phyloP scores from a whole-genome alignment of 257 asterid species.

The Forsythia suspensa region DNA sequence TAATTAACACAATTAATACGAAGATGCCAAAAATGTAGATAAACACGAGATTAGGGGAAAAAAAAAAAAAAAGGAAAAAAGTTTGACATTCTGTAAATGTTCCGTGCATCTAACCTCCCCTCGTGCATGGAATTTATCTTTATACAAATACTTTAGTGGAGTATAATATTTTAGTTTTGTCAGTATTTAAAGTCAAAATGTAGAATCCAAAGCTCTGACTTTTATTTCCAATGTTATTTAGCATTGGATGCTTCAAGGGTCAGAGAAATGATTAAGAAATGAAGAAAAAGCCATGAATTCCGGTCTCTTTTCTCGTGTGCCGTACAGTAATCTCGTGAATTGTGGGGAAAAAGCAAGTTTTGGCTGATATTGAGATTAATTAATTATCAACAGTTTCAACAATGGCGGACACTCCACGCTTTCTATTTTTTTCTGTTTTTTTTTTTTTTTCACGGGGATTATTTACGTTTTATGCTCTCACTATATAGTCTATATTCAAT shows the following conservation, averaged over 20 bases:
- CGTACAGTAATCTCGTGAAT: background rate
- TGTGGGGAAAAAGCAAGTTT: slow-evolving; percentile 32
- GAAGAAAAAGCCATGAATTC: slow-evolving; percentile 50
- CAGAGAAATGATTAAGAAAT: slow-evolving; percentile 18
- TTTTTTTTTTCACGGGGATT: no score
- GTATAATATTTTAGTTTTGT: slow-evolving; percentile 28
- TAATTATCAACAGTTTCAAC: no score
- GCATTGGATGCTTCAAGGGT: slow-evolving; percentile 44
- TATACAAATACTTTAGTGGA: background rate
- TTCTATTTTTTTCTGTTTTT: no score
- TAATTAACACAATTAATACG: background rate
- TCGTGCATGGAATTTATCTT: slow-evolving; percentile 34
- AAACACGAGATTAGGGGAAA: background rate
- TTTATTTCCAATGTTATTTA: slow-evolving; percentile 7
- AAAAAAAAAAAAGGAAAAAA: background rate
- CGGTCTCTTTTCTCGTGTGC: slow-evolving; percentile 30
- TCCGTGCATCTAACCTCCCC: slow-evolving; percentile 25
- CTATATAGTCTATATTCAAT: no score
- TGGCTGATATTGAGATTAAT: slow-evolving; percentile 7
- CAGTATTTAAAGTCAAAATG: slow-evolving; percentile 39
- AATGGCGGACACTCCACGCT: no score
- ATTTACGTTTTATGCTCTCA: no score
- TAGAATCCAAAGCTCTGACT: slow-evolving; percentile 64
- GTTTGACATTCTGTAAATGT: slow-evolving; percentile 17
- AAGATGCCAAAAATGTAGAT: background rate